Evolutionary conservation across 139 green algal genomes (phyloP).

Genomic region (Coccomyxa sp.): DNA sequence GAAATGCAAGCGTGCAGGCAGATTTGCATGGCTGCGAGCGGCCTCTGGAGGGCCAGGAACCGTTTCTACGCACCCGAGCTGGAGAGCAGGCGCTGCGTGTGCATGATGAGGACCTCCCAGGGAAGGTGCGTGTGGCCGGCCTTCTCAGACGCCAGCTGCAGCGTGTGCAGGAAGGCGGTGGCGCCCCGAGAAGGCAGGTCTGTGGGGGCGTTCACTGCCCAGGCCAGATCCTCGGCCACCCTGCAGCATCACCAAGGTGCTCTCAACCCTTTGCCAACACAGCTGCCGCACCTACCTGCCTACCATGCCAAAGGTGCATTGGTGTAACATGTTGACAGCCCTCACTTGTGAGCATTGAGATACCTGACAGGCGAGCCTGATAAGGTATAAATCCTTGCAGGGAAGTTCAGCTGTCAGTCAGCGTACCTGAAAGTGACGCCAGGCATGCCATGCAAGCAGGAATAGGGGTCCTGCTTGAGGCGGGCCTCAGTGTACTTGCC

Average conservation of each 20-base stretch:
- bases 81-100: slow-evolving; percentile 11
- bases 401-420: no score
- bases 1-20: not conserved
- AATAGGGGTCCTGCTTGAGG: slow-evolving; percentile 19
- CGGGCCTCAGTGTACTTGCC: slow-evolving; percentile 6
- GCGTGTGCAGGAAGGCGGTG: slow-evolving; percentile 24
- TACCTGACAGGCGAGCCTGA: not conserved
- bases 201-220: not conserved
- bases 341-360: not conserved
- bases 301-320: no score
- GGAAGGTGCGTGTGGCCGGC: slow-evolving; percentile 47
- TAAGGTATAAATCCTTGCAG: not conserved
- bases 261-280: no score
- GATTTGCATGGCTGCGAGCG: not conserved
- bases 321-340: not conserved
- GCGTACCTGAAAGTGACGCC: not conserved
- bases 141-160: slow-evolving; percentile 15
- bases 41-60: not conserved
- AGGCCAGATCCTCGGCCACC: slow-evolving; percentile 35
- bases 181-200: slow-evolving; percentile 29
- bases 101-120: slow-evolving; percentile 27
- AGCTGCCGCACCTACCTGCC: no score
- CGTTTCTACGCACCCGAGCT: not conserved
- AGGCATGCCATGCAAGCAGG: slow-evolving; percentile 2
- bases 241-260: no score